These are phyloP conservation scores for Dalbergia cochinchinensis DNA, from an alignment of 306 rosid species.

Conservation along the genomic window DNA sequence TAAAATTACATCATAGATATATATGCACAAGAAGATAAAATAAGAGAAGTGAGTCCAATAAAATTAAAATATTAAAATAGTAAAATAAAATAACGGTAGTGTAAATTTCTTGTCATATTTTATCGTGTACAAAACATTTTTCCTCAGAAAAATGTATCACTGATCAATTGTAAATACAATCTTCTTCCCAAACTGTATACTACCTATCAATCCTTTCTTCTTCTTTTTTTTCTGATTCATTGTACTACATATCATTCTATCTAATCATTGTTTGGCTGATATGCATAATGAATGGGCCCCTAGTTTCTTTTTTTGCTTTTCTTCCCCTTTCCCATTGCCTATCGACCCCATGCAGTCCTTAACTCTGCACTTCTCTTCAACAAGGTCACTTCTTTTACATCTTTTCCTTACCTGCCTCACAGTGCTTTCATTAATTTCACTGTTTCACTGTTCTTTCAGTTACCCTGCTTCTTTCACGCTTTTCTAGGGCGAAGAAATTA, in stretches of 20 bases:
- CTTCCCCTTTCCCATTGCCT: slow-evolving; percentile 8
- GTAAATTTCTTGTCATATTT: too few relatives aligned
- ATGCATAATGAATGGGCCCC: slow-evolving; percentile 8
- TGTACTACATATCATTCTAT: slow-evolving; percentile 11
- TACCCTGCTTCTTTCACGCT: slow-evolving; percentile 1
- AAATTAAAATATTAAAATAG: too few relatives aligned
- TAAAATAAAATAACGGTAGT: too few relatives aligned
- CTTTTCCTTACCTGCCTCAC: slow-evolving; percentile 36
- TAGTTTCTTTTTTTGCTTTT: neutral
- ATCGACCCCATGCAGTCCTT: slow-evolving; percentile 43
- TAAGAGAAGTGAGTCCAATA: too few relatives aligned
- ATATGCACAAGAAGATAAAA: too few relatives aligned
- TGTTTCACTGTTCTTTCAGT: slow-evolving; percentile 39
- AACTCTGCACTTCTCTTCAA: neutral
- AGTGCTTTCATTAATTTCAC: too few relatives aligned
- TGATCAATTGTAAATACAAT: neutral
- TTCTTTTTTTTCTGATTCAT: neutral
- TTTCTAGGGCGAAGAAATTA: slow-evolving; percentile 10
- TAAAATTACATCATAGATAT: too few relatives aligned
- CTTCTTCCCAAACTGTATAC: neutral
- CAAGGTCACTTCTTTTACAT: slow-evolving; percentile 9
- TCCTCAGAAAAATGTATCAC: too few relatives aligned
- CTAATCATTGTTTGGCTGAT: slow-evolving; percentile 46
- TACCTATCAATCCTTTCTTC: too few relatives aligned
- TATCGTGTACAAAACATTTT: too few relatives aligned